Conservation (phyloP, 2,329 filamentous ascomycete species). For the Microdochium trichocladiopsis region DNA sequence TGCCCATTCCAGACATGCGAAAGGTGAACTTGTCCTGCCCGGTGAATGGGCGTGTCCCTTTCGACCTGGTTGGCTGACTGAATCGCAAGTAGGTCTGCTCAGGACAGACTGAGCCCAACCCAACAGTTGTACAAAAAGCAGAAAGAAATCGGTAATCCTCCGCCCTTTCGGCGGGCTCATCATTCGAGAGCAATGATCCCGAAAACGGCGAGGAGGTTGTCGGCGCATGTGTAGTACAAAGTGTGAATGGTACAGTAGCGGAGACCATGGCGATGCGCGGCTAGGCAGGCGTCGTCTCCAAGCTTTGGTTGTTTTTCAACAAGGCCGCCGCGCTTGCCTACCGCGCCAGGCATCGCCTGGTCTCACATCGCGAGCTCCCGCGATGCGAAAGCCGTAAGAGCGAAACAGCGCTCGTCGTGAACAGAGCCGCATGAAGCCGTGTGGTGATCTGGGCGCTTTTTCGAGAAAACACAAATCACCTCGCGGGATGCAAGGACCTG, state of each 20-base stretch:
- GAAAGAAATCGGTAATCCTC: background rate
- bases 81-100: too few relatives aligned
- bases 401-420: background rate
- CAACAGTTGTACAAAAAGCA: too few relatives aligned
- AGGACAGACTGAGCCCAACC: too few relatives aligned
- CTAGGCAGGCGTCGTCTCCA: background rate
- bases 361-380: background rate
- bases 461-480: background rate
- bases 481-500: background rate
- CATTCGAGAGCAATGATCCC: background rate
- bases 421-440: too few relatives aligned
- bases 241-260: slow-evolving; percentile 3
- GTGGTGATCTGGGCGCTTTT: background rate
- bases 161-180: background rate
- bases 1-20: too few relatives aligned
- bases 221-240: slow-evolving; percentile 4
- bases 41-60: too few relatives aligned
- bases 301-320: background rate
- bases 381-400: background rate
- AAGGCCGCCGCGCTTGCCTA: background rate
- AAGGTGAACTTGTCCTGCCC: too few relatives aligned
- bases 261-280: background rate
- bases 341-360: background rate
- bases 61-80: too few relatives aligned
- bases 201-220: background rate